Evolutionary conservation across 2,329 filamentous ascomycete species (phyloP), one percentile per base, ranked within the genome.

Genomic region (Sporothrix mexicana): DNA sequence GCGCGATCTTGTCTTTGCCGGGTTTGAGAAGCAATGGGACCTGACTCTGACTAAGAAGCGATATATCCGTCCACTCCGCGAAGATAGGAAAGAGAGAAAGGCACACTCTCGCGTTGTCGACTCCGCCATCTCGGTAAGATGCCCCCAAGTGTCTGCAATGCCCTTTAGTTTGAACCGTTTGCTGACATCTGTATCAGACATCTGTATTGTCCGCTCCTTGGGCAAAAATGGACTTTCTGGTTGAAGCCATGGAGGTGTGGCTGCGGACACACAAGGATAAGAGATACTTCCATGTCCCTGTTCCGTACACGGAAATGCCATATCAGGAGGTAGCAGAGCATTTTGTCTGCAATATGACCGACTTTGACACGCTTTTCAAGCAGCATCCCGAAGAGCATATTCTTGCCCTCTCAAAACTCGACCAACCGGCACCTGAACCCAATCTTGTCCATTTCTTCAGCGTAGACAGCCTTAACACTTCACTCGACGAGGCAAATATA

Each of bases 21-120:
- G 81, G 0, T 85, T 86, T 74, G 79, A 72, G 4, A 80, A 79
- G 7, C 83, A 81, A 0, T 85, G 84, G 84, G 79, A 82, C 9
- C 57, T 76, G 15, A 68, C 41, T 5, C 13, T 13, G 55, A 66
- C 61, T 5, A 6, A 43, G n/a, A 47, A 25, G 41, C 61, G 61
- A 8, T 47, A 66, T 41, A 25, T 15, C 20, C 61, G 61, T n/a
- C 61, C 61, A 6, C 20, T 17, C 1, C 7, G 13, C 7, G 36
- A 10, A 17, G 3, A 25, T 2, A 17, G n/a, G 23, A 17, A n/a
- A 17, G 45, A 15, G 45, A 17, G 23, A 36, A 51, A 12, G 23
- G 45, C 64, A 9, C 20, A 67, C 15, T 45, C 64, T 45, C 43
- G 5, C 2, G n/a, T 66, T 12, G 47, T 13, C n/a, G 41, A 66